phyloP scores from a whole-genome alignment of 345 rosid genomes.

The Hypericum androsaemum region DNA sequence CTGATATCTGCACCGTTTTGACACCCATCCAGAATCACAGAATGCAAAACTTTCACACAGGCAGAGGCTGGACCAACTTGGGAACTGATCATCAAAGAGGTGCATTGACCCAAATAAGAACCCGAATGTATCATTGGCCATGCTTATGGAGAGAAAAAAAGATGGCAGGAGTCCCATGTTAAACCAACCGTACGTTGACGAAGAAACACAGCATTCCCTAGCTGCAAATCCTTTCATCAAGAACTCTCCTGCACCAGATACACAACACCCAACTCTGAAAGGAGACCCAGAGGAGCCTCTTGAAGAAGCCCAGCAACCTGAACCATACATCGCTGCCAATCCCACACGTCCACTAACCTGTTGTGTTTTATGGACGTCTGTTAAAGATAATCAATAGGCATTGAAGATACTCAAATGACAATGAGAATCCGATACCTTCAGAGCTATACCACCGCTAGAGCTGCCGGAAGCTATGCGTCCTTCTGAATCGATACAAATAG shows the following conservation, averaged over 20 bases:
- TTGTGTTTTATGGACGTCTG: conserved; percentile 3
- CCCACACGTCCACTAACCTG: conserved; percentile 95
- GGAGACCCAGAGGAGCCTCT: conserved; percentile 65
- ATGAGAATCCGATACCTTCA: conserved; percentile 47
- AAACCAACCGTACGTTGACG: conserved; percentile 45
- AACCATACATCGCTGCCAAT: conserved; percentile 81
- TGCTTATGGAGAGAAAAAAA: too few relatives aligned
- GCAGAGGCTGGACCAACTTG: conserved; percentile 94
- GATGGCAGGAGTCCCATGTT: too few relatives aligned
- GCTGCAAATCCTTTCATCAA: conserved; percentile 93
- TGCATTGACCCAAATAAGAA: too few relatives aligned
- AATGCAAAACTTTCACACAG: conserved; percentile 54
- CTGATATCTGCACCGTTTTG: conserved; percentile 40
- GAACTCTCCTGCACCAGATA: conserved; percentile 83
- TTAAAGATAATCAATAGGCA: conserved; percentile 1
- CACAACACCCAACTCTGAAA: conserved; percentile 70
- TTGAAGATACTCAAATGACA: neutral
- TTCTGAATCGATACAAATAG: conserved; percentile 72
- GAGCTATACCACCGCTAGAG: conserved; percentile 92
- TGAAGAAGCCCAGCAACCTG: conserved; percentile 93
- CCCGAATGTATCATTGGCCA: too few relatives aligned
- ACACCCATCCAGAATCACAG: conserved; percentile 36
- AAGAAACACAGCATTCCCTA: conserved; percentile 71
- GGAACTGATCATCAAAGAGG: conserved; percentile 36
- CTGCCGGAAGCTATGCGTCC: conserved; percentile 81